Base-by-base conservation (phyloP, 208 protist species). In the Vickermania spadyakhi region DNA sequence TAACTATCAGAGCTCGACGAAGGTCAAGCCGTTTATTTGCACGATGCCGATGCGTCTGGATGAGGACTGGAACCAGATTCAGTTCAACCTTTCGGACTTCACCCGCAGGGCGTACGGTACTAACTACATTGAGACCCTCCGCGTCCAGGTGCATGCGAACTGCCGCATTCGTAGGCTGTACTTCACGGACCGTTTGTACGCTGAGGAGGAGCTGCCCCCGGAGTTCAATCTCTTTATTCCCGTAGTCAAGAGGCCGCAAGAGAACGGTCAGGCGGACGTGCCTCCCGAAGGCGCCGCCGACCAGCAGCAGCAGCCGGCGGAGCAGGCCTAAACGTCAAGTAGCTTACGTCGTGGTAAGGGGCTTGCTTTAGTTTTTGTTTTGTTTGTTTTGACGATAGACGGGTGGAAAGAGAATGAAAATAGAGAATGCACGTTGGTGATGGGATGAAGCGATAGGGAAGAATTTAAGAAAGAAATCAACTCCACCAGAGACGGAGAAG, bases 21-120 rank as follows among this genome's bases (percentile, higher is more conserved):
- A 97, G 52, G 97, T 99, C 29, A 99, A 99, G 84, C 96, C 96
- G 2, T 99, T 99, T 73, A 99, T 99, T 60, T 99, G 98, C 82
- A 99, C 98, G 11, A 99, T 99, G 96, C 98, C 98, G 4, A 98
- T 99, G 96, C 83, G 96, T 5, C 83, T 99, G 0, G 98, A 99
- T 59, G 97, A 98, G 73, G 98, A 98, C 3, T 99, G 98, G 98
- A 99, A 99, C 61, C 97, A 99, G 65, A 99, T 99, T 60, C 97
- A 99, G 80, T 99, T 99, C 75, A 99, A 99, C 81, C 84, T 99
- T 18, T 88, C 87, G n/a, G 98, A 99, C 71, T 99, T 99, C 71
- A 99, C 97, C 13, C 84, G 96, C 3, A 85, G 91, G 31, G 98
- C 98, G n/a, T 99, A 99, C 73, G 97, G 98, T 54, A 99, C 98